These are phyloP conservation scores for Thalia dealbata DNA, from an alignment of 176 grass and related monocot species.

Conservation along the genomic window DNA sequence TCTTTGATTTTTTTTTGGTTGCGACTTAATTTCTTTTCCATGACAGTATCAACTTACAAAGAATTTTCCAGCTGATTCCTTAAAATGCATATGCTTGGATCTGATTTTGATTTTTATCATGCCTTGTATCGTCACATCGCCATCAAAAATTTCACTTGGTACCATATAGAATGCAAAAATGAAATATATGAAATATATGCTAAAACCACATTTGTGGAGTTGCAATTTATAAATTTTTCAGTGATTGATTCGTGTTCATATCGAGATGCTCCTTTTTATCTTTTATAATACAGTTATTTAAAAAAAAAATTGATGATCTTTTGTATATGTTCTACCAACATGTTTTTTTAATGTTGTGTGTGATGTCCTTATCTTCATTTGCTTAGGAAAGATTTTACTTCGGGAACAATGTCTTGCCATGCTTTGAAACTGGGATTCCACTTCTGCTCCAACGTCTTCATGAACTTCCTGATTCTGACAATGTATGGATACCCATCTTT, in stretches of 20 bases:
- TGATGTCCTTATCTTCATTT: neutral
- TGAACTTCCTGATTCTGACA: conserved; percentile 74
- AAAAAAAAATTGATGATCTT: too few species aligned
- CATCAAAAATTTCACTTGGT: neutral
- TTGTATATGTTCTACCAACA: too few species aligned
- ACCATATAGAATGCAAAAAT: neutral
- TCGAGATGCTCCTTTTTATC: too few species aligned
- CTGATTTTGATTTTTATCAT: neutral
- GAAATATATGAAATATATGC: neutral
- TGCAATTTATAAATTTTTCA: too few species aligned
- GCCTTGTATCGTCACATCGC: neutral
- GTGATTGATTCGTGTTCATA: neutral
- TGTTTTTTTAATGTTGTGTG: neutral
- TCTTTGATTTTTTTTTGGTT: too few species aligned
- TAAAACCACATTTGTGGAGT: neutral
- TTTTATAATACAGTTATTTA: too few species aligned
- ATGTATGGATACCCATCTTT: conserved; percentile 28
- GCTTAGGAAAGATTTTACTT: conserved; percentile 93
- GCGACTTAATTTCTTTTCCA: too few species aligned
- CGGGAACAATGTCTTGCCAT: conserved; percentile 82
- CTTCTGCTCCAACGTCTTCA: conserved; percentile 62
- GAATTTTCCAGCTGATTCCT: too few species aligned
- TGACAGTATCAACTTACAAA: too few species aligned
- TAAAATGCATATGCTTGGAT: neutral
- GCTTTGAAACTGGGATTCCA: conserved; percentile 93